Evolutionary conservation across 116 monocot genomes (phyloP).

Genomic region (Posidonia oceanica): DNA sequence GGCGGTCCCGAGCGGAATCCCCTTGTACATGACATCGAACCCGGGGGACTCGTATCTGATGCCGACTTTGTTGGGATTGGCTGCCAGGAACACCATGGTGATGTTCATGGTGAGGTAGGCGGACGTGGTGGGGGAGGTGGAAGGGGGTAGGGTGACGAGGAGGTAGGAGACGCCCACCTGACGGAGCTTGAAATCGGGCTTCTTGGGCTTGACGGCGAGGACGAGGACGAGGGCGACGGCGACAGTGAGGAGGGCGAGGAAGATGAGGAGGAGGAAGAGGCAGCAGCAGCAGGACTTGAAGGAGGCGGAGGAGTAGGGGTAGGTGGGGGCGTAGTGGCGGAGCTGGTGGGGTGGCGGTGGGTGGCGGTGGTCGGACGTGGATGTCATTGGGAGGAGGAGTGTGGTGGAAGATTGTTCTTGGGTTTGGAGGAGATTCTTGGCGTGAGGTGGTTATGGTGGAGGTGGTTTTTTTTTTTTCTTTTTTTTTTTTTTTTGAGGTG

Average conservation of each 20-base stretch:
- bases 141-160: constrained; percentile 47
- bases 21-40: constrained; percentile 76
- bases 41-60: constrained; percentile 47
- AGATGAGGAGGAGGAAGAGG: constrained; percentile 75
- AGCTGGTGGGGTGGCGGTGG: constrained; percentile 16
- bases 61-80: constrained; percentile 79
- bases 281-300: constrained; percentile 92
- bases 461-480: no score
- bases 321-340: constrained; percentile 9
- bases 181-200: constrained; percentile 83
- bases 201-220: constrained; percentile 67
- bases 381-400: neutral
- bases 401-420: neutral
- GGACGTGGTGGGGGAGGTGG: constrained; percentile 18
- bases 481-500: no score
- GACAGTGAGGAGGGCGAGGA: constrained; percentile 74
- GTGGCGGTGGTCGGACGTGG: constrained; percentile 5
- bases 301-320: constrained; percentile 39
- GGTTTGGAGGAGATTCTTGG: neutral
- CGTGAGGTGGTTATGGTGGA: neutral
- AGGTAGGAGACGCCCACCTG: constrained; percentile 80
- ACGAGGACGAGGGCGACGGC: constrained; percentile 60
- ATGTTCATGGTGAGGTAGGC: constrained; percentile 86
- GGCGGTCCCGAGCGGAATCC: constrained; percentile 69
- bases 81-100: constrained; percentile 65